A percentile compares a stretch with the other conserved stretches of the same genome.
Conservation (phyloP, 2,329 filamentous ascomycete species). For the Pezicula rhizophila region DNA sequence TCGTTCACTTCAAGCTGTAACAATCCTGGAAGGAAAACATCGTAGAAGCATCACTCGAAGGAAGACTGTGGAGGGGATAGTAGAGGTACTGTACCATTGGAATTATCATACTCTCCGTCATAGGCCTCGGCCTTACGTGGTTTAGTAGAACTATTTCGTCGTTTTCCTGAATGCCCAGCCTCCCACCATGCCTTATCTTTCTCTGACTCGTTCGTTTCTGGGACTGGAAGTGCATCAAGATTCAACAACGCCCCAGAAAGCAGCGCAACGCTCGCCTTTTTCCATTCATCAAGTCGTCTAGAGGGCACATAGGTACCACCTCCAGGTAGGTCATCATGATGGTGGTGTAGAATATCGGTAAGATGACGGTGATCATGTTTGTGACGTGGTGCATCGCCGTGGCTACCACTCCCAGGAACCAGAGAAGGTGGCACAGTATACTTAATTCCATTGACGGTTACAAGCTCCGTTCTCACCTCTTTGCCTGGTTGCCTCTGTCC, state of each 20-base stretch:
- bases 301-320: constrained; percentile 53
- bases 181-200: constrained; percentile 74
- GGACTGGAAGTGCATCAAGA: constrained; percentile 38
- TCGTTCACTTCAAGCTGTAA: constrained; percentile 1
- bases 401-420: constrained; percentile 9
- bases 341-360: constrained; percentile 23
- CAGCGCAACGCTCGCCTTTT: constrained; percentile 56
- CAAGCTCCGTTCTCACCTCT: constrained; percentile 13
- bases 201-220: constrained; percentile 31
- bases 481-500: constrained; percentile 5
- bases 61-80: background rate
- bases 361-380: constrained; percentile 21
- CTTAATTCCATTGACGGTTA: constrained; percentile 18
- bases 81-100: constrained; percentile 39
- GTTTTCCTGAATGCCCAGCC: constrained; percentile 39
- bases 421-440: constrained; percentile 14
- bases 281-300: constrained; percentile 66
- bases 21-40: constrained; percentile 12
- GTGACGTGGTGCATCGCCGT: constrained; percentile 11
- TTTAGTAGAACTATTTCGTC: constrained; percentile 29
- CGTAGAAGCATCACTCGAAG: constrained; percentile 9
- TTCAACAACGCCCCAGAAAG: constrained; percentile 55
- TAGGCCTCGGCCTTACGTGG: constrained; percentile 53
- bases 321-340: constrained; percentile 33
- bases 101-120: constrained; percentile 62